Conservation (phyloP, 2,329 filamentous ascomycete genomes). For the Epichloe elymi region DNA sequence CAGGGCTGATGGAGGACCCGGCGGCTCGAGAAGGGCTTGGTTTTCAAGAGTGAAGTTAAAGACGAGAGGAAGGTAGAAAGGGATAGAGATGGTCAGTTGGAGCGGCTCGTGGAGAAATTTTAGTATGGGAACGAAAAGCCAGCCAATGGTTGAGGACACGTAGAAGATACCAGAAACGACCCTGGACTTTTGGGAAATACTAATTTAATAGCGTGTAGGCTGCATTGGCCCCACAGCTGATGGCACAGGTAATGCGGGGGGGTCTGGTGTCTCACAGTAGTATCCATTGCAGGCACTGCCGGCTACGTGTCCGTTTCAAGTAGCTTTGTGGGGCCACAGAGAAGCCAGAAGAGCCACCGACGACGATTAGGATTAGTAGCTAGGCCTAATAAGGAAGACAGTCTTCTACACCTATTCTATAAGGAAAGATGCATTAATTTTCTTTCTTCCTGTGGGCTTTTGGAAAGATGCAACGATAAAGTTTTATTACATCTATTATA, state of each 20-base stretch:
- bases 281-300: too few relatives aligned
- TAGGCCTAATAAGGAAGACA: too few relatives aligned
- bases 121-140: neutral
- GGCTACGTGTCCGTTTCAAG: too few relatives aligned
- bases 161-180: conserved; percentile 3
- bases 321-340: neutral
- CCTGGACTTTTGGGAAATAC: neutral
- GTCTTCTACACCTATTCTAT: too few relatives aligned
- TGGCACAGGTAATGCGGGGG: too few relatives aligned
- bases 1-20: conserved; percentile 8
- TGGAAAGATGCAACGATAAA: too few relatives aligned
- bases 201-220: neutral
- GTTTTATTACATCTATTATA: too few relatives aligned
- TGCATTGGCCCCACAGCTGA: neutral
- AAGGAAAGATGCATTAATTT: too few relatives aligned
- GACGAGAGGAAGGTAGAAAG: conserved; percentile 7
- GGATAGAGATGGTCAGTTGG: conserved; percentile 11
- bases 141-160: conserved; percentile 12
- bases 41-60: conserved; percentile 17
- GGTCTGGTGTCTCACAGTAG: too few relatives aligned
- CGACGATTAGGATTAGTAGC: too few relatives aligned
- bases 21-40: conserved; percentile 14
- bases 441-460: too few relatives aligned
- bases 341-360: neutral
- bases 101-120: conserved; percentile 3